Percentiles rank a stretch among this genome's conserved stretches.
Conservation (phyloP, 352 stramenopile species). For the Phytophthora agathidicida region DNA sequence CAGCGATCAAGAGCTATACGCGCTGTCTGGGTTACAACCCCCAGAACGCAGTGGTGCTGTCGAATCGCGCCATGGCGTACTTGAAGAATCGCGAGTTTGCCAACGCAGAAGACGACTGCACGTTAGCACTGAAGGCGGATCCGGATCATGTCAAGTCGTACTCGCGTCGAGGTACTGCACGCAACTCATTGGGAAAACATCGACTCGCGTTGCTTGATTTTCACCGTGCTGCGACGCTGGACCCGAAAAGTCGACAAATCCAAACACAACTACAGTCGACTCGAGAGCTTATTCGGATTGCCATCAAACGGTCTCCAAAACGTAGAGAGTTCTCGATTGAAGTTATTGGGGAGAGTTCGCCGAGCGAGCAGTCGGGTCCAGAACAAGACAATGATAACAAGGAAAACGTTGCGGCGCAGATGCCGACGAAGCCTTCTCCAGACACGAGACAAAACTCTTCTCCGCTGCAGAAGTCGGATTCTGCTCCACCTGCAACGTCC, state of each 20-base stretch:
- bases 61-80: slow-evolving; percentile 92
- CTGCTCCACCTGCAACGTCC: background rate
- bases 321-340: slow-evolving; percentile 54
- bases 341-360: slow-evolving; percentile 31
- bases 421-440: background rate
- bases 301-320: slow-evolving; percentile 73
- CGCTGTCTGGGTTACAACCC: slow-evolving; percentile 76
- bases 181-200: slow-evolving; percentile 88
- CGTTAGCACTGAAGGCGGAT: slow-evolving; percentile 81
- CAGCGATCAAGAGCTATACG: slow-evolving; percentile 91
- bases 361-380: background rate
- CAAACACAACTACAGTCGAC: slow-evolving; percentile 62
- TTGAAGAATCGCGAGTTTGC: slow-evolving; percentile 88
- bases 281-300: slow-evolving; percentile 63
- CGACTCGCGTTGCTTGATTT: slow-evolving; percentile 87
- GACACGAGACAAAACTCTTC: slow-evolving; percentile 10
- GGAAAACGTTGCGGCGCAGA: slow-evolving; percentile 20
- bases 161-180: slow-evolving; percentile 80
- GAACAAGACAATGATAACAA: slow-evolving; percentile 19
- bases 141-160: slow-evolving; percentile 87
- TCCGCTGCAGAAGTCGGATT: background rate
- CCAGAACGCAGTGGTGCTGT: slow-evolving; percentile 77
- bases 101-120: slow-evolving; percentile 92
- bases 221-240: slow-evolving; percentile 54
- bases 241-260: slow-evolving; percentile 80